Percentiles rank a stretch among this genome's conserved stretches.
Conservation (phyloP, 331 rosid genomes). For the Saraca asoca region DNA sequence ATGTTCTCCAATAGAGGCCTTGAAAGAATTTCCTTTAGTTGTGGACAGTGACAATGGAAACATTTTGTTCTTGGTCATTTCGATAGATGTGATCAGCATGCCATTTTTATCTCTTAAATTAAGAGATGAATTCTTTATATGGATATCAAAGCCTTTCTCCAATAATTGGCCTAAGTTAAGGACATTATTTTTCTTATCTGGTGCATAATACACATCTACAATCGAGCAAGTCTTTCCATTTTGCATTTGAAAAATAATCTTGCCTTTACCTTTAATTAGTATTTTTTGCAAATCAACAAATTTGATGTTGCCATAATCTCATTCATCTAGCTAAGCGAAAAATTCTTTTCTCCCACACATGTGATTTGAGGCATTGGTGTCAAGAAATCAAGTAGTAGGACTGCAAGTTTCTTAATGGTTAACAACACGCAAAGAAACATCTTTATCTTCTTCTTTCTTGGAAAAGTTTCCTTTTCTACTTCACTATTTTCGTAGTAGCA, state of each 20-base stretch:
- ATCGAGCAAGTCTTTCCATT: no score
- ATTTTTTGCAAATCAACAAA: background rate
- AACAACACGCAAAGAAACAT: background rate
- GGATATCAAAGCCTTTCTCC: no score
- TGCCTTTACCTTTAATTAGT: background rate
- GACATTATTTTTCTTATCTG: background rate
- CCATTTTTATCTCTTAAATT: background rate
- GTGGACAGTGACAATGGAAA: background rate
- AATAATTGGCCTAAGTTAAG: background rate
- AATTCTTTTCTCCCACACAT: background rate
- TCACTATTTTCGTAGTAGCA: background rate
- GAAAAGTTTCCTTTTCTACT: background rate
- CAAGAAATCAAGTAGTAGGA: background rate
- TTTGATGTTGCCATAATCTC: background rate
- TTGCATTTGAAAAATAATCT: no score
- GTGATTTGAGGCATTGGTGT: background rate
- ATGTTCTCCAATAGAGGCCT: background rate
- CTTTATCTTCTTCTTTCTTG: background rate
- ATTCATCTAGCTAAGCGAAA: background rate
- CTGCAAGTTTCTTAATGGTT: background rate
- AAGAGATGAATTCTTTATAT: no score
- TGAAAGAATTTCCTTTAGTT: background rate
- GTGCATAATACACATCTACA: background rate
- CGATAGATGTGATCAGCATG: background rate
- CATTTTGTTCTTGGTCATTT: background rate